Evolutionary conservation across 345 rosid genomes (phyloP).

Genomic region (Eucalyptus urophylla): DNA sequence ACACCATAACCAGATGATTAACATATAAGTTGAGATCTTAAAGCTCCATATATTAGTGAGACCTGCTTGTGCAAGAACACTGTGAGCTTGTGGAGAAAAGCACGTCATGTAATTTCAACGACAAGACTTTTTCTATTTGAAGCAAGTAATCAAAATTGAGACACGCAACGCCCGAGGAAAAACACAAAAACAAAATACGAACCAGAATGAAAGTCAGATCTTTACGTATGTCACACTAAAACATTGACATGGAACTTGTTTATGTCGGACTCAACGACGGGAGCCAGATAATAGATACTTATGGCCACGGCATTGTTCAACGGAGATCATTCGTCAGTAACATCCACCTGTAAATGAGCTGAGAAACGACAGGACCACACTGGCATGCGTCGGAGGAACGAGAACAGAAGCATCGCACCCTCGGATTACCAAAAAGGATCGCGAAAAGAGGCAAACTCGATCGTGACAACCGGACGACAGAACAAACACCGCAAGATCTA

Average conservation of each 20-base stretch:
- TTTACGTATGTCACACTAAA: neutral
- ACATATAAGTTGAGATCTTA: neutral
- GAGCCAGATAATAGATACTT: neutral
- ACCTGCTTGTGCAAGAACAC: neutral
- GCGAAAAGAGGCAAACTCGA: neutral
- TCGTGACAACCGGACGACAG: neutral
- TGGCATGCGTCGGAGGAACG: neutral
- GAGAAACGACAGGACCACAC: neutral
- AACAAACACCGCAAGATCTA: neutral
- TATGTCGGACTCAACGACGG: neutral
- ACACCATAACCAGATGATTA: neutral
- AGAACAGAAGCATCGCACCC: neutral
- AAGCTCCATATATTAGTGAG: neutral
- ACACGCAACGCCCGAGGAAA: neutral
- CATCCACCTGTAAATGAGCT: neutral
- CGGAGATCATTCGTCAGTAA: neutral
- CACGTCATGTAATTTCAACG: neutral
- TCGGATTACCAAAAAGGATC: neutral
- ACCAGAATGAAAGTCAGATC: neutral
- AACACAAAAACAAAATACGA: neutral
- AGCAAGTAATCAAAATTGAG: neutral
- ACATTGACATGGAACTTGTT: neutral
- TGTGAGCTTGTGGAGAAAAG: neutral
- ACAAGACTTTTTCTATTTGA: neutral
- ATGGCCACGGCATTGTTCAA: neutral